phyloP scores from a whole-genome alignment of 805 yeast species.

The Komagataella pseudopastoris region DNA sequence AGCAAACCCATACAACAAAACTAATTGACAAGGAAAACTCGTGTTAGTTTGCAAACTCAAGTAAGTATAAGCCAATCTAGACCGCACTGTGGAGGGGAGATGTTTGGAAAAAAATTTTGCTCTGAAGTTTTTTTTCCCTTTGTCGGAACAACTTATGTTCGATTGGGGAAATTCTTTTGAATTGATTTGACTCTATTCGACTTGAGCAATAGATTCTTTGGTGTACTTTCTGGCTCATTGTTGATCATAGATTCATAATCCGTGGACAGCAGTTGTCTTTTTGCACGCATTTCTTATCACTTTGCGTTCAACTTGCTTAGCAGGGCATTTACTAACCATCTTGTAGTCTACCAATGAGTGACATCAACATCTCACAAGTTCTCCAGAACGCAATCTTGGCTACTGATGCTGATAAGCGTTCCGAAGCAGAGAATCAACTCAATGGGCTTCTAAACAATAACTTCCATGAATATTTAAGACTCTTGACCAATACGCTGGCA shows the following conservation, averaged over 20 bases:
- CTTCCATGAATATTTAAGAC: slow-evolving; percentile 60
- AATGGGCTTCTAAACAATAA: slow-evolving; percentile 57
- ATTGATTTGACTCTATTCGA: not conserved
- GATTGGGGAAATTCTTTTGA: not conserved
- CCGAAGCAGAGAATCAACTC: slow-evolving; percentile 70
- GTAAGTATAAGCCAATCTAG: not conserved
- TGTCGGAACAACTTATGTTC: not conserved
- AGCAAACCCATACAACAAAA: not conserved
- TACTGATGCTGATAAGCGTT: slow-evolving; percentile 52
- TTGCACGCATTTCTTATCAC: not conserved
- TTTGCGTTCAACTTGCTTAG: too few species aligned
- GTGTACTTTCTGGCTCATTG: not conserved
- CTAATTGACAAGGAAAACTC: not conserved
- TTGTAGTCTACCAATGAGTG: not conserved
- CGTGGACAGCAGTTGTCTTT: not conserved
- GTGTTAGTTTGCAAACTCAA: not conserved
- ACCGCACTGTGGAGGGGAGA: not conserved
- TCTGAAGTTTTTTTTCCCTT: not conserved
- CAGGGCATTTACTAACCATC: not conserved
- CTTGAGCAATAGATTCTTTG: not conserved
- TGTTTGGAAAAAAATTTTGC: not conserved
- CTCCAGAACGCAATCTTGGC: slow-evolving; percentile 71
- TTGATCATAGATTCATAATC: not conserved
- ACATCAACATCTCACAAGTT: slow-evolving; percentile 10
- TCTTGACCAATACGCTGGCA: slow-evolving; percentile 59